A percentile compares a stretch with the other conserved stretches of the same genome.
Conservation (phyloP, 169 alveolate species). For the Fabrea salina region DNA sequence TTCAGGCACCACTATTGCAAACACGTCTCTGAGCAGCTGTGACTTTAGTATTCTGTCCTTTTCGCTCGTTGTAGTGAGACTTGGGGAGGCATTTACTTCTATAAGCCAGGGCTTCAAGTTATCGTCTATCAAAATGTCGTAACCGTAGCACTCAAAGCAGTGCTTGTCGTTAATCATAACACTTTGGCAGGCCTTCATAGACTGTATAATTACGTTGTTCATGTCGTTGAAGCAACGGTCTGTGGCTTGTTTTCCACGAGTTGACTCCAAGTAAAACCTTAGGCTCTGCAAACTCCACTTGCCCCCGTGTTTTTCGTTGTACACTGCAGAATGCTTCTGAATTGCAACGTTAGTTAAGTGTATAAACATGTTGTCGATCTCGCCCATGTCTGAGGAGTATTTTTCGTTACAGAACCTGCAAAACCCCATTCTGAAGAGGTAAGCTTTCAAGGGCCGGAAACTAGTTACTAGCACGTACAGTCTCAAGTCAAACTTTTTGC, state of each 20-base stretch:
- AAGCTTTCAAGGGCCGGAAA: slow-evolving; percentile 80
- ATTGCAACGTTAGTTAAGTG: slow-evolving; percentile 87
- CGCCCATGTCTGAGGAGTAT: slow-evolving; percentile 79
- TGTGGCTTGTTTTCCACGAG: slow-evolving; percentile 68
- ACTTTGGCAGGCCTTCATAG: slow-evolving; percentile 57
- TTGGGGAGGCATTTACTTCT: slow-evolving; percentile 83
- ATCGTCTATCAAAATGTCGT: slow-evolving; percentile 76
- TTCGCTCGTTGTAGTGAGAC: slow-evolving; percentile 73
- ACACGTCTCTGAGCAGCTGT: slow-evolving; percentile 79
- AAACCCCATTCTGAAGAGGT: slow-evolving; percentile 73
- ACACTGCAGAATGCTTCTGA: slow-evolving; percentile 76
- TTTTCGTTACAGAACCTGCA: slow-evolving; percentile 83
- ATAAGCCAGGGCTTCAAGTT: slow-evolving; percentile 84
- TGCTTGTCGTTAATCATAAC: slow-evolving; percentile 82
- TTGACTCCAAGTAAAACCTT: slow-evolving; percentile 69
- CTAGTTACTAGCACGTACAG: slow-evolving; percentile 82
- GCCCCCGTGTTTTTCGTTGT: slow-evolving; percentile 82
- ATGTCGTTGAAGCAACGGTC: slow-evolving; percentile 81
- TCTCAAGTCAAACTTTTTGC: slow-evolving; percentile 83
- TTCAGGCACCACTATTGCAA: slow-evolving; percentile 81
- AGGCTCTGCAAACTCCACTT: slow-evolving; percentile 73
- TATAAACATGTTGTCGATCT: slow-evolving; percentile 80
- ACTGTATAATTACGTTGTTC: slow-evolving; percentile 59
- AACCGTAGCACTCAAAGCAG: slow-evolving; percentile 86
- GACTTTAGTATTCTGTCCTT: slow-evolving; percentile 78